These are phyloP conservation scores for Pharnaceum exiguum DNA, from an alignment of 148 eudicot genomes.

Conservation along the genomic window DNA sequence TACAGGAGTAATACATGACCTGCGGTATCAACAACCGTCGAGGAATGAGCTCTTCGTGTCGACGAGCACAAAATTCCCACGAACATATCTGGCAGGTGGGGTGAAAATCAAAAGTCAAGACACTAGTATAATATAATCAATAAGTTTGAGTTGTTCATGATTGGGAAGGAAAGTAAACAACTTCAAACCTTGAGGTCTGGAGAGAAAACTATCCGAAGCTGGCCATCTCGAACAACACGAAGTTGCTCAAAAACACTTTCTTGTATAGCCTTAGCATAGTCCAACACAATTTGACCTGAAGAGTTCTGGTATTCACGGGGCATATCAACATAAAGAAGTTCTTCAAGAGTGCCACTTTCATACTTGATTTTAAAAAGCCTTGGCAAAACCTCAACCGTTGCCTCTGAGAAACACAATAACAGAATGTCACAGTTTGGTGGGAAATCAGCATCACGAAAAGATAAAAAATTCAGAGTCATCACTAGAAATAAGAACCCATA, in stretches of 20 bases:
- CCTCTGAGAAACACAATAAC: slow-evolving; percentile 50
- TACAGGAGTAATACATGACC: slow-evolving; percentile 32
- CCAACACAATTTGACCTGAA: slow-evolving; percentile 87
- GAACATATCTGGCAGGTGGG: slow-evolving; percentile 64
- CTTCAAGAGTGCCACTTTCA: slow-evolving; percentile 94
- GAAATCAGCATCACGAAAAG: background rate
- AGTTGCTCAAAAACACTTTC: slow-evolving; percentile 93
- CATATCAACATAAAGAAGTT: slow-evolving; percentile 88
- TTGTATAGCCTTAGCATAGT: slow-evolving; percentile 92
- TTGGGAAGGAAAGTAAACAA: background rate
- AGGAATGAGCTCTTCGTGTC: slow-evolving; percentile 94
- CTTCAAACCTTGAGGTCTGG: slow-evolving; percentile 76
- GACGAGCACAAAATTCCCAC: slow-evolving; percentile 97
- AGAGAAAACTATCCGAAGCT: slow-evolving; percentile 84
- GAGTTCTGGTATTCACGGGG: slow-evolving; percentile 80
- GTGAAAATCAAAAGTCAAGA: slow-evolving; percentile 4
- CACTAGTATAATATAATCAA: background rate
- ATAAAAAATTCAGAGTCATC: background rate
- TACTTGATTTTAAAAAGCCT: slow-evolving; percentile 91
- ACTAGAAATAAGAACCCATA: background rate
- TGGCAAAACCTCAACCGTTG: slow-evolving; percentile 91
- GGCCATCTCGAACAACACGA: slow-evolving; percentile 98
- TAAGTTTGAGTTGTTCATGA: slow-evolving; percentile 1
- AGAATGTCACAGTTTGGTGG: slow-evolving; percentile 6
- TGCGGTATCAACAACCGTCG: slow-evolving; percentile 84